A percentile compares a stretch with the other conserved stretches of the same genome.
Evolutionary conservation across 2,329 filamentous ascomycete species (phyloP).

Genomic region (Rutstroemia sp.): DNA sequence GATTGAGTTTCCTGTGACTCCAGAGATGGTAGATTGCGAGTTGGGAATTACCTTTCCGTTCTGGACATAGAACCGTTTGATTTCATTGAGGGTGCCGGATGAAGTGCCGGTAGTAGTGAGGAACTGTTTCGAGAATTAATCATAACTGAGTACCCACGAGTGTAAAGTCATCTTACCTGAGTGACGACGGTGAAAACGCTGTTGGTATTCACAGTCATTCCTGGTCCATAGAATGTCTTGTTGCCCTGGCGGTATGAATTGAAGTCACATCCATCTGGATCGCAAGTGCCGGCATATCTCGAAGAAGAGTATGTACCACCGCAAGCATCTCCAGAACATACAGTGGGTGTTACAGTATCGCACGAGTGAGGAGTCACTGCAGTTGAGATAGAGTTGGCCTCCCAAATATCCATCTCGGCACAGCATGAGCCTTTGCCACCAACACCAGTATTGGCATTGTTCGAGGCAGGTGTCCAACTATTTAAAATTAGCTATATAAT

Average conservation of each 20-base stretch:
- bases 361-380: conserved; percentile 54
- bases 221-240: conserved; percentile 47
- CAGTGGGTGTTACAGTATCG: conserved; percentile 33
- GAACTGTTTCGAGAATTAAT: background rate
- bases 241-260: conserved; percentile 53
- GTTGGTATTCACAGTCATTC: conserved; percentile 45
- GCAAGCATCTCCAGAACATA: conserved; percentile 34
- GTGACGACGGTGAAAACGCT: conserved; percentile 50
- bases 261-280: conserved; percentile 56
- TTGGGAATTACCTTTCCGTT: conserved; percentile 45
- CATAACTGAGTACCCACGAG: background rate
- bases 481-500: conserved; percentile 25
- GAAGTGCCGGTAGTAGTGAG: conserved; percentile 30
- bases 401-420: conserved; percentile 62
- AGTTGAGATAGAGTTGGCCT: conserved; percentile 51
- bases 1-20: conserved; percentile 44
- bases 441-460: conserved; percentile 43
- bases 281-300: conserved; percentile 48
- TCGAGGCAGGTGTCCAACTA: conserved; percentile 40
- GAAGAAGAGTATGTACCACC: conserved; percentile 35
- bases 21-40: conserved; percentile 37
- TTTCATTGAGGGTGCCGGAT: conserved; percentile 44
- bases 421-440: conserved; percentile 55
- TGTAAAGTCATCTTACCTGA: conserved; percentile 27
- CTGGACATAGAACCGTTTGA: conserved; percentile 51